Percentiles rank a stretch among this genome's conserved stretches.
Evolutionary conservation across 148 eudicot species (phyloP).

Genomic region (Nepenthes gracilis): DNA sequence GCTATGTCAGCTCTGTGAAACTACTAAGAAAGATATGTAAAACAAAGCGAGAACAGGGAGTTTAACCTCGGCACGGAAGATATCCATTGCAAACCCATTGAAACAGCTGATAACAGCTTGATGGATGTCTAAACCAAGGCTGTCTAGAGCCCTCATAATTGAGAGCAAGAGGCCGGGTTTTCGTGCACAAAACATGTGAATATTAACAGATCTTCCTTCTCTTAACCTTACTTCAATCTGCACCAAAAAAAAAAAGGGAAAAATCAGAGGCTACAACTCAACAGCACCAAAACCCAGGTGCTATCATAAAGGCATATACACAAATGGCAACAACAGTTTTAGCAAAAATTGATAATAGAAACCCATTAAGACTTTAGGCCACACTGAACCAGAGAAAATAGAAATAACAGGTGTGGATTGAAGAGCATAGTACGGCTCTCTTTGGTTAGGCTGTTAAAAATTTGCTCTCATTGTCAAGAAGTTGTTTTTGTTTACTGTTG

Average conservation of each 20-base stretch:
- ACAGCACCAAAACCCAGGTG: background rate
- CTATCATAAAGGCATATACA: too few relatives aligned
- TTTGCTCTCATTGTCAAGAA: too few relatives aligned
- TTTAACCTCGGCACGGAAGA: conserved; percentile 85
- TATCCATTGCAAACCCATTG: conserved; percentile 89
- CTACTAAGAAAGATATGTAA: background rate
- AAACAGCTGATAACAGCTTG: conserved; percentile 95
- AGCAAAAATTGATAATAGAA: too few relatives aligned
- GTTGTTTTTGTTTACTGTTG: too few relatives aligned
- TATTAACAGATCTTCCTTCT: conserved; percentile 82
- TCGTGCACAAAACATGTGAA: conserved; percentile 86
- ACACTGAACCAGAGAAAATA: background rate
- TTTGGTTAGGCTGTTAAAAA: too few relatives aligned
- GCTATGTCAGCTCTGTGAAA: background rate
- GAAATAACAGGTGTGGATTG: background rate
- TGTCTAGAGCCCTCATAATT: conserved; percentile 68
- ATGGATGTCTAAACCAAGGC: conserved; percentile 72
- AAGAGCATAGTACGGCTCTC: too few relatives aligned
- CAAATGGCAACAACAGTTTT: background rate
- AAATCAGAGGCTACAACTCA: too few relatives aligned
- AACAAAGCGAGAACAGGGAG: background rate
- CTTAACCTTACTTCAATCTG: conserved; percentile 87
- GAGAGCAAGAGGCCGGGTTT: conserved; percentile 79
- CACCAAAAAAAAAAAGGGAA: background rate
- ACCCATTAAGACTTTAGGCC: too few relatives aligned